Conservation (phyloP, 164 flowering plant genomes). For the Brasenia schreberi region DNA sequence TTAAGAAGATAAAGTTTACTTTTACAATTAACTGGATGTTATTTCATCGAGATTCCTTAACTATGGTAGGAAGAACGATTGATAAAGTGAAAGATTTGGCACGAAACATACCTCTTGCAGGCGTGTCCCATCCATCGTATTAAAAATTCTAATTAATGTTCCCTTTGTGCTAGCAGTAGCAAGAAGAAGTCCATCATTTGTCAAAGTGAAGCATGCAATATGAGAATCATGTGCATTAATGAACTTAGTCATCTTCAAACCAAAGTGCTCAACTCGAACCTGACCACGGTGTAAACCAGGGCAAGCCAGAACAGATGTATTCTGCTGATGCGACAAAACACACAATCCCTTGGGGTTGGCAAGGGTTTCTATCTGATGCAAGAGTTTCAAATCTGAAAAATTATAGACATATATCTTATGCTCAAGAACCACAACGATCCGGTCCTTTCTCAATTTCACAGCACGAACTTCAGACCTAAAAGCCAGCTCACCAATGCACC, state of each 20-base stretch:
- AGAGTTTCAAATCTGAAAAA: slow-evolving; percentile 35
- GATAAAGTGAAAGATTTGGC: not conserved
- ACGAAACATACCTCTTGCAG: slow-evolving; percentile 39
- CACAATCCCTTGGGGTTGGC: slow-evolving; percentile 49
- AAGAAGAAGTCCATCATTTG: slow-evolving; percentile 52
- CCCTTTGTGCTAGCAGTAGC: slow-evolving; percentile 54
- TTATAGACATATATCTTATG: slow-evolving; percentile 45
- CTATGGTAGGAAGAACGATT: not conserved
- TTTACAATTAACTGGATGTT: no score
- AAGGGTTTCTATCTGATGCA: slow-evolving; percentile 41
- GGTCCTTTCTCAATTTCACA: slow-evolving; percentile 39
- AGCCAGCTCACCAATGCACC: slow-evolving; percentile 43
- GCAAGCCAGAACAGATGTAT: slow-evolving; percentile 42
- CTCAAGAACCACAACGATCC: slow-evolving; percentile 41
- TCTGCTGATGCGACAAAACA: slow-evolving; percentile 38
- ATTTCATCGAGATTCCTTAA: no score
- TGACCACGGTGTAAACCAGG: slow-evolving; percentile 42
- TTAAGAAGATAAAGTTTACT: no score
- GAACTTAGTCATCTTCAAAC: slow-evolving; percentile 33
- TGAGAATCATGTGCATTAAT: slow-evolving; percentile 40
- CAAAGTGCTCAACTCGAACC: slow-evolving; percentile 46
- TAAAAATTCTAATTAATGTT: slow-evolving; percentile 43
- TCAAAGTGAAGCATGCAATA: slow-evolving; percentile 35
- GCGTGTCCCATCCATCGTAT: slow-evolving; percentile 52
- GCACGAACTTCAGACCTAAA: slow-evolving; percentile 49